A percentile compares a stretch with the other conserved stretches of the same genome.
Conservation (phyloP, 306 rosid genomes). For the Acacia acuminata region DNA sequence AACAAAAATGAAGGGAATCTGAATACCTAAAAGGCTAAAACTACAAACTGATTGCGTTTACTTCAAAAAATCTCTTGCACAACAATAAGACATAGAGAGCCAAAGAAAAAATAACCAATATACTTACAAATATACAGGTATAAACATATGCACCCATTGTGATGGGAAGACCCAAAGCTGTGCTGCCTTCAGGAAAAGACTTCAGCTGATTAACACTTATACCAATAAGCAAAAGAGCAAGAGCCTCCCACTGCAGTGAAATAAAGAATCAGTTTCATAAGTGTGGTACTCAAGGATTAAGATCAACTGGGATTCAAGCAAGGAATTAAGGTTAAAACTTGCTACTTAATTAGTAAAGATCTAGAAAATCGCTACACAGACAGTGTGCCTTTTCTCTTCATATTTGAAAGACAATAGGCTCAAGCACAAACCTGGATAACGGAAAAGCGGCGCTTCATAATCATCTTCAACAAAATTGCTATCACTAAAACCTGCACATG, state of each 20-base stretch:
- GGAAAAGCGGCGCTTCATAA: conserved; percentile 93
- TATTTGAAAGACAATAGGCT: conserved; percentile 8
- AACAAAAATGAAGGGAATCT: conserved; percentile 16
- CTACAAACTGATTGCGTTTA: background rate
- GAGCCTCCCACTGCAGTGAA: conserved; percentile 92
- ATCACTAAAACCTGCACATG: conserved; percentile 92
- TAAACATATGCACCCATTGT: conserved; percentile 79
- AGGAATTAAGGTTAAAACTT: conserved; percentile 18
- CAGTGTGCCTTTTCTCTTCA: background rate
- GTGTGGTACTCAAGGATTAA: conserved; percentile 1
- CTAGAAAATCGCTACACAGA: conserved; percentile 8
- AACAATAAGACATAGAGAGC: background rate
- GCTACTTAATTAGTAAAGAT: conserved; percentile 1
- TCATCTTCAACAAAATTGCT: conserved; percentile 87
- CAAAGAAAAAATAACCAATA: conserved; percentile 17
- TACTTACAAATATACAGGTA: conserved; percentile 85
- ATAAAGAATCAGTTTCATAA: conserved; percentile 28
- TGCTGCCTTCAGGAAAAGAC: conserved; percentile 77
- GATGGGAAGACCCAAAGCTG: conserved; percentile 74
- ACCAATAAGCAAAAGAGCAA: conserved; percentile 92
- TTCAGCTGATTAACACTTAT: conserved; percentile 92
- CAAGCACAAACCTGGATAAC: conserved; percentile 78
- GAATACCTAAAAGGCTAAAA: conserved; percentile 12
- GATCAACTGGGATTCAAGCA: conserved; percentile 13
- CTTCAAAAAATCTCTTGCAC: background rate